Base-by-base conservation (phyloP, 75 land plant species). In the Pinus taeda region DNA sequence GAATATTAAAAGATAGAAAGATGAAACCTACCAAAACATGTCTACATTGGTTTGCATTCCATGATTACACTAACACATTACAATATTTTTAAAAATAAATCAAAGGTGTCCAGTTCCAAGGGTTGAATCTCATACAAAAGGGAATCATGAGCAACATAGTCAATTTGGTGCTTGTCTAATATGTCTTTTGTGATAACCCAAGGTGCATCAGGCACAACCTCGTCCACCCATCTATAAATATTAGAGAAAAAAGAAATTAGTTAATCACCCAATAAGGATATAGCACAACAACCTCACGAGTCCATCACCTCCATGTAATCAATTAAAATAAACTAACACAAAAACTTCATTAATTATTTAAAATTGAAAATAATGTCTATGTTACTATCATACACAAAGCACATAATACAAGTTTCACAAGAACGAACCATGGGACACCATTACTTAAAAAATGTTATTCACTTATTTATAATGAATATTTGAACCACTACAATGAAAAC, bases 151-250 rank as follows among this genome's bases (percentile, higher is more conserved):
- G 86, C 78, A 29, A 85, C 86, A 14, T 37, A 85, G 66, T 85
- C 86, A 74, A 85, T 85, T 29, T 65, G 76, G 63, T 85, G 81
- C 57, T 83, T 79, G 75, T 85, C 86, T 17, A 85, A 76, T 67
- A 85, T 83, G 60, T 85, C 86, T 49, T 85, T 86, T 56, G 73
- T 84, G 18, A 83, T 79, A 66, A 85, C 86, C 86, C 86, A 85
- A 24, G 86, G 86, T 42, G 81, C 86, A 83, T 83, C 78, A 21
- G 73, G 62, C 53, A 88, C 76, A 56, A 85, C 88, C 64, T 85
- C 84, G 57, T 88, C 88, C 58, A 88, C 89, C 89, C 89, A 88
- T 79, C 91, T 90, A 49, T 3, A 49, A 49, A 58, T 14, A 71
- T 21, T 33, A 71, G 14, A 53, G 6, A 3, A 22, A 8, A 22